phyloP scores from a whole-genome alignment of 2,329 filamentous ascomycete species.

The Penicillium paneum region DNA sequence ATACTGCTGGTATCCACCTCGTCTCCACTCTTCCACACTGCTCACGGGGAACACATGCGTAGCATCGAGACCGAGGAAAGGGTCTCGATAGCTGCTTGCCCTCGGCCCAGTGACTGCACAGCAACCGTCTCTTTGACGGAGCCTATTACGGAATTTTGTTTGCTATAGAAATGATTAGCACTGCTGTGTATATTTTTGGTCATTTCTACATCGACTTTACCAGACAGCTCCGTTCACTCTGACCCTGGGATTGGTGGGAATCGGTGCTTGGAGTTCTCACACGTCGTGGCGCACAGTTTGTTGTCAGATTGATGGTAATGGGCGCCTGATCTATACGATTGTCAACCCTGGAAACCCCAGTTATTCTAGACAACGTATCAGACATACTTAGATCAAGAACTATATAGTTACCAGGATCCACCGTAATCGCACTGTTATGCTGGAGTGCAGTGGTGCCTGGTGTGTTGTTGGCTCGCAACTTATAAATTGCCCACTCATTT shows the following conservation, averaged over 20 bases:
- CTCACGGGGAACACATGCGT: neutral
- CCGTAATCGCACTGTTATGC: neutral
- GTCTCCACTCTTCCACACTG: neutral
- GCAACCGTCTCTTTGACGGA: neutral
- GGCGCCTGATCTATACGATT: neutral
- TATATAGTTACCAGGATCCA: neutral
- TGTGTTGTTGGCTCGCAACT: neutral
- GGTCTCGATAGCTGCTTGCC: neutral
- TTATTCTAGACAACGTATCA: neutral
- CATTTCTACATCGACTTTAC: neutral
- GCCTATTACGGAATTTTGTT: neutral
- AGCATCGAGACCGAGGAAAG: neutral
- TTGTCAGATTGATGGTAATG: neutral
- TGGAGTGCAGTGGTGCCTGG: neutral
- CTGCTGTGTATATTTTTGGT: neutral
- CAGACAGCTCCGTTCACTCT: neutral
- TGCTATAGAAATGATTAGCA: neutral
- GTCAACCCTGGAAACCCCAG: neutral
- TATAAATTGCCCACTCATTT: neutral
- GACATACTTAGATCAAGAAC: neutral
- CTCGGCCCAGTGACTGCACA: neutral
- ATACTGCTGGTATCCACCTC: neutral
- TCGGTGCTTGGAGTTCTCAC: neutral
- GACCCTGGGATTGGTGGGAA: neutral
- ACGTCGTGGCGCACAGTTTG: neutral